Evolutionary conservation across 306 rosid species (phyloP), one percentile per base, ranked within the genome.

Genomic region (Aeschynomene evenia): DNA sequence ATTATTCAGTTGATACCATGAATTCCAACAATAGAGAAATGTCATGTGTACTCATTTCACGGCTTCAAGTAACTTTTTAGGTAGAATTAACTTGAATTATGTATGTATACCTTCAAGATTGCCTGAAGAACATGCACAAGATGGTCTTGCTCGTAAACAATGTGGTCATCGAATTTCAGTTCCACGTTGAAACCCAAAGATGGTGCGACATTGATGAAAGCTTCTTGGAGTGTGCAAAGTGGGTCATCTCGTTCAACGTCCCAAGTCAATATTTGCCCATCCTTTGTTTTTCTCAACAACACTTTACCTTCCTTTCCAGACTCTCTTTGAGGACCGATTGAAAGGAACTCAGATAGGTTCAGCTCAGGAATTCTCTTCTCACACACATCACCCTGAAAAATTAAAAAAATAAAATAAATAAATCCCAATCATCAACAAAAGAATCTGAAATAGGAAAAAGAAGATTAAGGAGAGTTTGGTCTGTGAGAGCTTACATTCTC

Each of bases 111-210:
- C 76, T 86, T 81, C 58, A 89, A 40, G 45, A 84, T 53, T 36
- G 76, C 73, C 66, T 81, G 89, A 77, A 92, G 87, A 26, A 81
- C 73, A 50, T 60, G 88, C 2, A 59, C 19, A 43, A 87, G 95
- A 62, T 78, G 39, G 28, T 71, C 71, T 61, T 71, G 80, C 2
- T 80, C 77, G 77, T 92, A 87, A 19, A 76, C 87, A 8, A 86
- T 52, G 56, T 78, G 62, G 64, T 89, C 96, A 42, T 92, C 95
- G 49, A 86, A 89, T 68, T 92, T 92, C 79, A 92, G 49, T 75
- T 92, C 96, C n/a, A 89, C 80, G 57, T 92, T 89, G 48, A 89
- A 92, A 29, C 98, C 98, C 58, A 84, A 0, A 10, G 89, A 58
- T 28, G 73, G 85, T 22, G 76, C 82, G 12, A 89, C 87, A 13